These are phyloP conservation scores for Lachnellula cervina DNA, from an alignment of 2,329 filamentous ascomycete genomes.

Conservation along the genomic window DNA sequence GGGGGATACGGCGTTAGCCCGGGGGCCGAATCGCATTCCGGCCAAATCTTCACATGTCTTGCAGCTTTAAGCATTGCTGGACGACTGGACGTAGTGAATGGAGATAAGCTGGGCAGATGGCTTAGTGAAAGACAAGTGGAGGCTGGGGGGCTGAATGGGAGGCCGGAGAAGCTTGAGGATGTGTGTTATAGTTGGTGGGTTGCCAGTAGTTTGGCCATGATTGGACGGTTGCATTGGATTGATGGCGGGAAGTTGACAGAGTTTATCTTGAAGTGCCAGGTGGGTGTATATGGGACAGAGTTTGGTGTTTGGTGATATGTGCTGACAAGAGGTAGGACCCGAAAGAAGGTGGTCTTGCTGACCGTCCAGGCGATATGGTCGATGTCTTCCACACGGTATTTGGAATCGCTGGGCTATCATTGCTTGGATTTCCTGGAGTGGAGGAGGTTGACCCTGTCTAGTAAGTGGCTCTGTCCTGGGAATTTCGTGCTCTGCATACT, in stretches of 20 bases:
- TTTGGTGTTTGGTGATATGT: slow-evolving; percentile 39
- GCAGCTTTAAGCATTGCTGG: slow-evolving; percentile 80
- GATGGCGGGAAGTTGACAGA: slow-evolving; percentile 70
- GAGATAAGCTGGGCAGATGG: slow-evolving; percentile 80
- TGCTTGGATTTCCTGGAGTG: slow-evolving; percentile 72
- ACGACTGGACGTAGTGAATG: slow-evolving; percentile 75
- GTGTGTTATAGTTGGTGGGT: slow-evolving; percentile 99
- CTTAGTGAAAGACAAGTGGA: slow-evolving; percentile 87
- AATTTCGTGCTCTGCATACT: slow-evolving; percentile 7
- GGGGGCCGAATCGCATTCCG: slow-evolving; percentile 89
- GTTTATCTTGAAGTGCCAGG: slow-evolving; percentile 85
- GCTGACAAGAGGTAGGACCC: slow-evolving; percentile 67
- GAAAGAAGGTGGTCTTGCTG: slow-evolving; percentile 78
- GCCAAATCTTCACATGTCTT: slow-evolving; percentile 93
- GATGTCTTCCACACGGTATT: slow-evolving; percentile 97
- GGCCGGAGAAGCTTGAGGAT: slow-evolving; percentile 92
- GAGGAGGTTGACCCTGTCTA: slow-evolving; percentile 84
- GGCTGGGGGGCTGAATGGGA: slow-evolving; percentile 84
- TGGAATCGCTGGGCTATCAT: slow-evolving; percentile 79
- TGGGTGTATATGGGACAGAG: slow-evolving; percentile 64
- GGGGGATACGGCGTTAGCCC: slow-evolving; percentile 88
- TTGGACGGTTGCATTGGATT: slow-evolving; percentile 87
- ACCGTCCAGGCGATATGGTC: slow-evolving; percentile 89
- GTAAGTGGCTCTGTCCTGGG: slow-evolving; percentile 40
- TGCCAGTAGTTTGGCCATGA: slow-evolving; percentile 83